Evolutionary conservation across 139 green algal species (phyloP), one percentile per base, ranked within the genome.

Genomic region (Raphidocelis subcapitata): DNA sequence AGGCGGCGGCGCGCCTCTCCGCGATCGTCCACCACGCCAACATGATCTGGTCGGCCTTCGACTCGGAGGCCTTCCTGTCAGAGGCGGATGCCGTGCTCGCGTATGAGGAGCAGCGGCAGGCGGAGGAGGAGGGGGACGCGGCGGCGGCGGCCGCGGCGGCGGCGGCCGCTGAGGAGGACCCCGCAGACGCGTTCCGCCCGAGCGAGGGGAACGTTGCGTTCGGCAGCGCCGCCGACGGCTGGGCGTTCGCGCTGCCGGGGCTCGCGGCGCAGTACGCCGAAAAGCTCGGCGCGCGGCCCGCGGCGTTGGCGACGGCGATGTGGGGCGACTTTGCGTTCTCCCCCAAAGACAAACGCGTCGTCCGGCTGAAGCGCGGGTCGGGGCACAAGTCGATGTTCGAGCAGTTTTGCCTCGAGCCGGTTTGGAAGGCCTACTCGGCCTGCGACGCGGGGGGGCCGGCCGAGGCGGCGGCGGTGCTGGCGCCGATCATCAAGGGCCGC

Each of bases 161-260:
- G 31, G 31, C 41, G 36, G 8, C 63, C 12, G 80, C 88, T 21
- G 85, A 92, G 26, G 79, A 92, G 52, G 87, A 94, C n/a, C 86
- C 87, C 52, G 82, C 85, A 46, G 86, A 95, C 55, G 69, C 67
- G 2, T 92, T 92, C 57, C 62, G 79, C 26, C 91, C 92, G 0
- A 81, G 84, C 15, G 86, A 90, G 51, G 94, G 96, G 68, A 99
- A 98, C 77, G 96, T 99, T 1, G 93, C 84, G 0, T 99, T 99
- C 84, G 95, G 85, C 2, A 90, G 75, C 64, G 96, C 96, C 12
- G 76, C 87, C 47, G 96, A 99, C 71, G 96, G 96, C 55, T 99
- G 95, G 95, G 95, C 86, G 2, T 99, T 99, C 81, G 67, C 70
- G 3, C 69, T 91, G 29, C 66, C 80, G 47, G 86, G 96, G 74